These are phyloP conservation scores for Colletotrichum eremochloae DNA, from an alignment of 2,329 filamentous ascomycete species.

Conservation along the genomic window DNA sequence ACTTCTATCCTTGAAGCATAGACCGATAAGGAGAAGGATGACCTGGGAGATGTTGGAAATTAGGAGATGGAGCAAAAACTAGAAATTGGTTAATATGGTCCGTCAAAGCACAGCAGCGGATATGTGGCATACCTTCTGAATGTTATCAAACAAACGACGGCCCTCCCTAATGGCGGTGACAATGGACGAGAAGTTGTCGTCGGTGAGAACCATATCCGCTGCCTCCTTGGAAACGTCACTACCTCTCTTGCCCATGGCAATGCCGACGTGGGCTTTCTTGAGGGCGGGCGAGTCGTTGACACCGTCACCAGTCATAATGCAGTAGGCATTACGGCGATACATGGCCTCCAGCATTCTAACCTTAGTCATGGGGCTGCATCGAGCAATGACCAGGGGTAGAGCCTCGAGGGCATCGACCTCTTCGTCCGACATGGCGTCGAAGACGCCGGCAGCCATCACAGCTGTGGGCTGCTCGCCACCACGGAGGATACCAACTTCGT, in stretches of 20 bases:
- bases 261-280: slow-evolving; percentile 80
- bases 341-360: slow-evolving; percentile 83
- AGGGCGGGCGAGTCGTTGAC: slow-evolving; percentile 82
- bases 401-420: slow-evolving; percentile 72
- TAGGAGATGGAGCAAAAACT: slow-evolving; percentile 75
- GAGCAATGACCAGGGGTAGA: slow-evolving; percentile 76
- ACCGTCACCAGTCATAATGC: slow-evolving; percentile 81
- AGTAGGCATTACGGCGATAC: slow-evolving; percentile 75
- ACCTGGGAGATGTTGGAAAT: slow-evolving; percentile 80
- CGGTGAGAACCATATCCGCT: slow-evolving; percentile 88
- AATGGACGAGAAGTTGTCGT: slow-evolving; percentile 89
- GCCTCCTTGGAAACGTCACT: slow-evolving; percentile 84
- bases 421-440: slow-evolving; percentile 72
- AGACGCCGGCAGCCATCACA: slow-evolving; percentile 73
- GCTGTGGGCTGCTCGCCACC: slow-evolving; percentile 56
- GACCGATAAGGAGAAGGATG: slow-evolving; percentile 75
- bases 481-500: slow-evolving; percentile 72
- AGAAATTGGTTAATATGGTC: slow-evolving; percentile 7
- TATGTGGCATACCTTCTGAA: slow-evolving; percentile 71
- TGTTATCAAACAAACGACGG: slow-evolving; percentile 78
- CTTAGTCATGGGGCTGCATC: slow-evolving; percentile 79
- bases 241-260: slow-evolving; percentile 79
- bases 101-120: neutral
- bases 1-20: slow-evolving; percentile 74
- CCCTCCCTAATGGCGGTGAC: slow-evolving; percentile 80